Conservation (phyloP, 2,329 filamentous ascomycete genomes). For the Xenoacremonium recifei region DNA sequence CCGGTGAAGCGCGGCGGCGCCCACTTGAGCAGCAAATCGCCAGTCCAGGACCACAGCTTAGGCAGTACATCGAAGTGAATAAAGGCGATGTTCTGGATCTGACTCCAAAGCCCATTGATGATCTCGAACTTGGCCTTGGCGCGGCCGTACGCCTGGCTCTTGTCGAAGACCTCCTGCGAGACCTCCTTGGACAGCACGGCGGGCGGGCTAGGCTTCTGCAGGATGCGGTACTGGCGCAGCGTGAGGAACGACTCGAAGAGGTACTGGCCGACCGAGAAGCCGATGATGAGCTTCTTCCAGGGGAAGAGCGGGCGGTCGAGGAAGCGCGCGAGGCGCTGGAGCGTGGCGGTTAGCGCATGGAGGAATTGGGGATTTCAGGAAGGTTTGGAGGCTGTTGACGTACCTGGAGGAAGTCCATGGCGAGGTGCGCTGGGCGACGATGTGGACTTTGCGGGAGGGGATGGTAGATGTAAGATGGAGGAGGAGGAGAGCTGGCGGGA, state of each 20-base stretch:
- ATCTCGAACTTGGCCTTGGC: conserved; percentile 92
- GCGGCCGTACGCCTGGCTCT: conserved; percentile 92
- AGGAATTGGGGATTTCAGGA: not conserved
- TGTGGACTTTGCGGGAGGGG: no score
- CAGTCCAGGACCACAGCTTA: conserved; percentile 83
- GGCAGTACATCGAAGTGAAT: conserved; percentile 91
- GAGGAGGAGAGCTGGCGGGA: conserved; percentile 23
- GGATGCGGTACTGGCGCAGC: conserved; percentile 82
- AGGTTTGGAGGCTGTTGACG: conserved; percentile 1
- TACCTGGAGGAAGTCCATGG: conserved; percentile 49
- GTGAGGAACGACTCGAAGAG: conserved; percentile 87
- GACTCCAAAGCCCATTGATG: conserved; percentile 76
- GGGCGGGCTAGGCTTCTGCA: conserved; percentile 76
- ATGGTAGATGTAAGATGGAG: conserved; percentile 12
- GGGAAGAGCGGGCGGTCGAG: conserved; percentile 92
- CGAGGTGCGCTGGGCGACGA: conserved; percentile 22
- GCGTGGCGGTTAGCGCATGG: conserved; percentile 15
- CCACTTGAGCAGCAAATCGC: conserved; percentile 69
- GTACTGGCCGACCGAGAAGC: conserved; percentile 91
- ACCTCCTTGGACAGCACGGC: conserved; percentile 88
- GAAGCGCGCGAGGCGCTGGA: conserved; percentile 72
- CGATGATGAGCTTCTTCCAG: conserved; percentile 95
- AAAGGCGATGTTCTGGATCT: conserved; percentile 84
- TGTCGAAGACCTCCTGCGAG: conserved; percentile 86
- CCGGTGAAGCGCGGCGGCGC: conserved; percentile 78